phyloP scores from a whole-genome alignment of 2,329 filamentous ascomycete genomes.

The Botrytis fabae region DNA sequence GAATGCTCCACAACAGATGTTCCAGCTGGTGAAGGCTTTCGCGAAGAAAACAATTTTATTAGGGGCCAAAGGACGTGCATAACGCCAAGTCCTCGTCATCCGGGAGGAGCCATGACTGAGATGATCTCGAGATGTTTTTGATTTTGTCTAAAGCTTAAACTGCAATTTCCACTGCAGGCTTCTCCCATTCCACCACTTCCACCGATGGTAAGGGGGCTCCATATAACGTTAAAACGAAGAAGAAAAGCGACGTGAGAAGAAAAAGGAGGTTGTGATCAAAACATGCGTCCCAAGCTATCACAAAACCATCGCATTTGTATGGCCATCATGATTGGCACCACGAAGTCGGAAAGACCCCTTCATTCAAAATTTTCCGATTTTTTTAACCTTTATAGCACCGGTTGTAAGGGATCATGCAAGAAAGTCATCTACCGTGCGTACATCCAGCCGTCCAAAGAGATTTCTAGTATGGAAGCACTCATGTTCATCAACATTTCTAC shows the following conservation, averaged over 20 bases:
- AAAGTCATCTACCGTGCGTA: background rate
- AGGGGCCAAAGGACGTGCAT: slow-evolving; percentile 1
- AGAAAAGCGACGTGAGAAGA: background rate
- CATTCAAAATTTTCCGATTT: background rate
- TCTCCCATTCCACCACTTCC: background rate
- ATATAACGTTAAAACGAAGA: background rate
- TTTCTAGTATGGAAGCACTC: background rate
- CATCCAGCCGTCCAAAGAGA: background rate
- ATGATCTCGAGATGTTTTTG: background rate
- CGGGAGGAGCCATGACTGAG: slow-evolving; percentile 4
- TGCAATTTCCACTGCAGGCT: slow-evolving; percentile 3
- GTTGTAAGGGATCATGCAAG: background rate
- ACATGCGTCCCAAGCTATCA: background rate
- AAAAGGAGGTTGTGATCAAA: slow-evolving; percentile 11
- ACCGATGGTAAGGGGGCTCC: background rate
- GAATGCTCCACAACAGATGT: background rate
- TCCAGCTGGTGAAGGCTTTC: background rate
- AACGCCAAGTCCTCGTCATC: background rate
- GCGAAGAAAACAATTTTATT: background rate
- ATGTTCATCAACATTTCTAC: background rate
- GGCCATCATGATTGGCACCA: slow-evolving; percentile 6
- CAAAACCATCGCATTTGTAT: background rate
- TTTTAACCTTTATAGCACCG: background rate
- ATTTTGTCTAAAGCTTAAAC: background rate
- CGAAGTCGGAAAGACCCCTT: slow-evolving; percentile 1